Base-by-base conservation (phyloP, 208 protist genomes). In the Leishmania martiniquensis region DNA sequence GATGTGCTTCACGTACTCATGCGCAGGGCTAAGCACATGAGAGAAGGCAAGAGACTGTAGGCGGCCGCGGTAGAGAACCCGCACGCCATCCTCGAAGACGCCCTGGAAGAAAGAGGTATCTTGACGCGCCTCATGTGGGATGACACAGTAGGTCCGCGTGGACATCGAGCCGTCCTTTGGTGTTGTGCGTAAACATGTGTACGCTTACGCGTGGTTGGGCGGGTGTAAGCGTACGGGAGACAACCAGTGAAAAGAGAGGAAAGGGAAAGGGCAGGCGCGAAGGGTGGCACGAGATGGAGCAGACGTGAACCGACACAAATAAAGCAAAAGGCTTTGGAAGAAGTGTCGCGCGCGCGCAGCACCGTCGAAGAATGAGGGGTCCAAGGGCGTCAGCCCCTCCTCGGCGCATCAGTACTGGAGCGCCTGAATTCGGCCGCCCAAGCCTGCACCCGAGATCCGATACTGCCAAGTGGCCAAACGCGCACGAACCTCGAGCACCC, bases 131-230 rank as follows among this genome's bases (percentile, higher is more conserved):
- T 77, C 67, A 63, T 90, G 88, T 10, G 90, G 88, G 39, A 96
- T 93, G 44, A 96, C 83, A 78, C 92, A 96, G 72, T 90, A 92
- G 12, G 89, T 89, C n/a, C 87, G 84, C 67, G 93, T 87, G 4
- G 71, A 72, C 63, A 81, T 78, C 13, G 20, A 22, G 25, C 62
- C 62, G 13, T n/a, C 62, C 62, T 51, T 65, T 54, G n/a, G 44
- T 52, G 32, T 39, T 49, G 32, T 74, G 57, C 57, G 15, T 81
- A 62, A 4, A 34, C 34, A 42, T 65, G 32, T 22, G 63, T 34
- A 72, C 52, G 25, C 37, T 22, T 49, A 29, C 37, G 44, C 52
- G 66, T 32, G 29, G 25, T 17, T 32, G 10, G 29, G 57, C 20
- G 29, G 13, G 57, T 63, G 57, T 39, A 37, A 29, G 29, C 29